Base-by-base conservation (phyloP, 2,329 filamentous ascomycete species). In the Colletotrichum sp. region DNA sequence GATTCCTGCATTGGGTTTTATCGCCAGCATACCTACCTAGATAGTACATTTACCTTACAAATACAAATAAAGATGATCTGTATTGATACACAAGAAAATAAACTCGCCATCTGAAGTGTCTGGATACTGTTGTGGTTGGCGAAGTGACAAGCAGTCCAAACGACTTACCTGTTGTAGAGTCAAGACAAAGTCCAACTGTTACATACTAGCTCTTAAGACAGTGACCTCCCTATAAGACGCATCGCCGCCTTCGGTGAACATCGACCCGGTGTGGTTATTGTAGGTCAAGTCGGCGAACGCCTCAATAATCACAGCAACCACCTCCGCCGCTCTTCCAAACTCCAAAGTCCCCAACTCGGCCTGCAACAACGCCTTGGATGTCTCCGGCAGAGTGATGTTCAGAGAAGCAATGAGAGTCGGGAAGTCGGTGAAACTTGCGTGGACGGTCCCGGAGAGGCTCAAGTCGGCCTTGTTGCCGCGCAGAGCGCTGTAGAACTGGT, bases 401-500 rank as follows among this genome's bases (percentile, higher is more conserved):
- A 84, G 18, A 0, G 75, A 79, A 10, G 71, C 77, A 18, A 84
- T 43, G 7, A 85, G 24, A 8, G 79, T 67, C 15, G 83, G 81
- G 2, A 80, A 78, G 57, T 85, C 84, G 0, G 82, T 83, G 38
- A 81, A 85, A 0, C 82, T 81, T 0, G 80, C 82, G 21, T 85
- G 83, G 1, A 77, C 67, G 3, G 83, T 81, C 0, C 80, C 79
- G 2, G 75, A 30, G 10, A 85, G 74, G 3, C 71, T 58, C 5
- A 82, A 64, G 28, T 83, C 78, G 32, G 80, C 63, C 57, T 80
- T 80, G 26, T 78, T 67, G 0, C 81, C 83, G 4, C 75, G 77
- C 4, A 84, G 79, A 13, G 75, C 78, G 0, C 79, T 69, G 70
- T 79, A 85, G 72, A 84, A 82, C 9, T 75, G 68, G 26, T 78